Percentiles rank a stretch among this genome's conserved stretches.
These are phyloP conservation scores for Tricholoma flavovirens DNA, from an alignment of 768 basidiomycete species.

Conservation along the genomic window DNA sequence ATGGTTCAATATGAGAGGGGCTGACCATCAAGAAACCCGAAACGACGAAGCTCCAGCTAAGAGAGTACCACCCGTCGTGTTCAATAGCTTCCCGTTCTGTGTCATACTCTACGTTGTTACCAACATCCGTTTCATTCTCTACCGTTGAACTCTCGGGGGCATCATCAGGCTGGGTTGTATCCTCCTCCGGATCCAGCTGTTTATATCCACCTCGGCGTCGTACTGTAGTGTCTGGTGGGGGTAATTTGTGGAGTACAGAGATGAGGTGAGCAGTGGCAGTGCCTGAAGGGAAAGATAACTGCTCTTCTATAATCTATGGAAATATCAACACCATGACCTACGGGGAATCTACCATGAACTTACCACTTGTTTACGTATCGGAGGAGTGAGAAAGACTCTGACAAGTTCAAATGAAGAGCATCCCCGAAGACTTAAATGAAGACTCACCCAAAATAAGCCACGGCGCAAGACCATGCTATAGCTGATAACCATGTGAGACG, in stretches of 20 bases:
- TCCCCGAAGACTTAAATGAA: neutral
- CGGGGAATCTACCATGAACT: constrained; percentile 19
- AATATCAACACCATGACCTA: neutral
- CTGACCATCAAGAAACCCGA: constrained; percentile 75
- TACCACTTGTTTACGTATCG: constrained; percentile 91
- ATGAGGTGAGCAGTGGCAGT: constrained; percentile 96
- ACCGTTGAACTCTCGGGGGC: constrained; percentile 7
- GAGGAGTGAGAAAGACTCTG: constrained; percentile 94
- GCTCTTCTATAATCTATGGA: constrained; percentile 82
- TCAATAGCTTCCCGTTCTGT: constrained; percentile 40
- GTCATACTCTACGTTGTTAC: constrained; percentile 21
- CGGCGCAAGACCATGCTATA: constrained; percentile 81
- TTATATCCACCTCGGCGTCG: constrained; percentile 55
- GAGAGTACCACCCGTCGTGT: constrained; percentile 69
- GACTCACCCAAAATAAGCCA: constrained; percentile 86
- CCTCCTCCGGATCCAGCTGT: constrained; percentile 31
- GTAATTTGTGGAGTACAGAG: constrained; percentile 77
- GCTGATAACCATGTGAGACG: constrained; percentile 67
- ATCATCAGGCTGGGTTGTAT: constrained; percentile 14
- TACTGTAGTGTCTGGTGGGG: constrained; percentile 56
- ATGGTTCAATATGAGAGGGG: neutral
- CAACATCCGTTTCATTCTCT: constrained; percentile 22
- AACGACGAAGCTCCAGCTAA: constrained; percentile 72
- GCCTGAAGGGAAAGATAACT: constrained; percentile 90
- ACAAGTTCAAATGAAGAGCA: neutral